phyloP scores from a whole-genome alignment of 148 eudicot species.

The Beta vulgaris region DNA sequence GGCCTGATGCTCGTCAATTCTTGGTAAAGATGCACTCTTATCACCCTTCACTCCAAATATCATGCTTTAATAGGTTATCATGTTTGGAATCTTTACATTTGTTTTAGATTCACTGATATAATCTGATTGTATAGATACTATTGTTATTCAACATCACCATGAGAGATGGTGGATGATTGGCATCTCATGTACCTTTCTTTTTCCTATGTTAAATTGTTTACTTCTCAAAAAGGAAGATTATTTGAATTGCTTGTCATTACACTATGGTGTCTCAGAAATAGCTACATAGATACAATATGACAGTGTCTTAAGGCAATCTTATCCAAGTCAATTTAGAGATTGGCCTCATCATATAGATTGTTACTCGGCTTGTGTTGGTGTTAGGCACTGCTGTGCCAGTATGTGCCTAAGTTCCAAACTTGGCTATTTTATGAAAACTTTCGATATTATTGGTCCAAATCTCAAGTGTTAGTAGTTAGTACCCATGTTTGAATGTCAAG shows the following conservation, averaged over 20 bases:
- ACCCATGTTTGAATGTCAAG: background rate
- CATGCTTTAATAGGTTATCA: background rate
- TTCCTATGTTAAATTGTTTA: background rate
- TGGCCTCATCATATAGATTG: background rate
- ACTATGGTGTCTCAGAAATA: background rate
- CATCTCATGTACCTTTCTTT: background rate
- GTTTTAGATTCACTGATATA: background rate
- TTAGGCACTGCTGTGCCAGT: background rate
- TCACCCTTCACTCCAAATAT: background rate
- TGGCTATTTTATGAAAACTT: background rate
- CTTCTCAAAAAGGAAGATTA: background rate
- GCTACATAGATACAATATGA: background rate
- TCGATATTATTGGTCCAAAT: background rate
- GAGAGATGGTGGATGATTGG: background rate
- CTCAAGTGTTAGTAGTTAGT: background rate
- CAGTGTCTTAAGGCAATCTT: background rate
- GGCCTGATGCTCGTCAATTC: constrained; percentile 64
- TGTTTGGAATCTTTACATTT: background rate
- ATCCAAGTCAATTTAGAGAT: background rate
- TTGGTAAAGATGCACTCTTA: constrained; percentile 35
- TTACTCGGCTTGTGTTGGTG: background rate
- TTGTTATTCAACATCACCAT: background rate
- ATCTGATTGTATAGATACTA: background rate
- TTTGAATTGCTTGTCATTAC: background rate
- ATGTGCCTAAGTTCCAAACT: background rate